Evolutionary conservation across 805 yeast species (phyloP), one percentile per base, ranked within the genome.

Genomic region (Metschnikowia chrysomelidarum): DNA sequence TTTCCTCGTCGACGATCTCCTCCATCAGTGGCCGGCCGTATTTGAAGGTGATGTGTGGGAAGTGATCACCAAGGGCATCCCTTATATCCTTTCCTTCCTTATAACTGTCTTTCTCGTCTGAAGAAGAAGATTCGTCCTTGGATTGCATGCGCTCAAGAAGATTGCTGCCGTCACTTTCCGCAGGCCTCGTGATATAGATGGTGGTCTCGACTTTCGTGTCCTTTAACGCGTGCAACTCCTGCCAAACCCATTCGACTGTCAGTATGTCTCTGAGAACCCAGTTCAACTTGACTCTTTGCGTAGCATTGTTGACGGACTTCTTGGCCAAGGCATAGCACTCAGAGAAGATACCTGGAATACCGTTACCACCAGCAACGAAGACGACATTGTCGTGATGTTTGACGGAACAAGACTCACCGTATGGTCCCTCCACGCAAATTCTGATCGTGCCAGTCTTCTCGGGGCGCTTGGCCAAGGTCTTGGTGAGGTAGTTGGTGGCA

Each of bases 321-420:
- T 19, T 24, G 5, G 60, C 59, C 36, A 60, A 41, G 38, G 55
- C 56, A 30, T 47, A 36, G 24, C 65, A 69, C 46, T 69, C 70
- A 11, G 67, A 62, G 26, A 63, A 57, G 19, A 69, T 58, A 12
- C 78, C 85, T 1, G 91, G 80, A 34, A 84, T 66, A 35, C 93
- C 93, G 36, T 78, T 78, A 21, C 91, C 91, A 29, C 87, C 89
- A 7, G 88, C 82, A 17, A 83, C 45, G 27, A 80, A 67, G 4
- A 82, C 67, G 4, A 80, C 71, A 38, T 73, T 69, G 30, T 75
- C 73, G 46, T 71, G 80, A 25, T 63, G 58, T 20, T 62, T 56
- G n/a, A 76, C 59, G 2, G 79, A 71, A 3, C 75, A 53, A 2
- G 70, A 44, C 19, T 64, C 62, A 3, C 89, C 86, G 50, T 83